Evolutionary conservation across 306 rosid species (phyloP).

Genomic region (Castanospermum australe): DNA sequence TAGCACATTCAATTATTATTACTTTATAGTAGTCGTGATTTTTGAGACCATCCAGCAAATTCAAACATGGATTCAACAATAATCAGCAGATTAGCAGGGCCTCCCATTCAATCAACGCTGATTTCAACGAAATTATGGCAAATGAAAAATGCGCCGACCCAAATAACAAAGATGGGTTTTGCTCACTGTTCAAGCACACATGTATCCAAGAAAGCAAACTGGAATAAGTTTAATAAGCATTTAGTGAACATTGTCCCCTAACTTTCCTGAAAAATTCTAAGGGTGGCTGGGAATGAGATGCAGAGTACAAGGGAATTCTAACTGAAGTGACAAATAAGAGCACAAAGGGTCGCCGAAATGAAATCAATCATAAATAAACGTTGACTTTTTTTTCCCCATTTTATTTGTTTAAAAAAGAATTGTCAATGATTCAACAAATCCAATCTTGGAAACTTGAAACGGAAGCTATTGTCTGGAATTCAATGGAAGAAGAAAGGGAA

Average conservation of each 20-base stretch:
- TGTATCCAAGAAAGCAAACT: neutral
- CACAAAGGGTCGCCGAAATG: too few species aligned
- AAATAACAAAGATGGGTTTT: neutral
- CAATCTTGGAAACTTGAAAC: neutral
- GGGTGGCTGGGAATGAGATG: neutral
- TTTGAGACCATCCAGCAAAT: neutral
- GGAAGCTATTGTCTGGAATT: neutral
- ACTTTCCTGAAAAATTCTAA: neutral
- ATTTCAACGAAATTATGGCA: conserved; percentile 7
- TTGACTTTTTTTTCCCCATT: neutral
- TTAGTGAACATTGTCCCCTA: neutral
- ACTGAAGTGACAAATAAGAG: too few species aligned
- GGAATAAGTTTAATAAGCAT: neutral
- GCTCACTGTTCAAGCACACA: neutral
- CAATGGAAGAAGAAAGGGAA: neutral
- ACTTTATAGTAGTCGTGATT: too few species aligned
- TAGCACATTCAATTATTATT: neutral
- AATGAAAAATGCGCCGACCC: conserved; percentile 9
- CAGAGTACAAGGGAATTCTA: neutral
- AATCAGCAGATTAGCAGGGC: neutral
- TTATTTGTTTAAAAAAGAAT: neutral
- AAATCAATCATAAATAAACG: too few species aligned
- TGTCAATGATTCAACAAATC: neutral
- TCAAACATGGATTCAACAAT: neutral
- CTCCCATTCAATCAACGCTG: neutral